Base-by-base conservation (phyloP, 306 rosid species). In the Sindora glabra region DNA sequence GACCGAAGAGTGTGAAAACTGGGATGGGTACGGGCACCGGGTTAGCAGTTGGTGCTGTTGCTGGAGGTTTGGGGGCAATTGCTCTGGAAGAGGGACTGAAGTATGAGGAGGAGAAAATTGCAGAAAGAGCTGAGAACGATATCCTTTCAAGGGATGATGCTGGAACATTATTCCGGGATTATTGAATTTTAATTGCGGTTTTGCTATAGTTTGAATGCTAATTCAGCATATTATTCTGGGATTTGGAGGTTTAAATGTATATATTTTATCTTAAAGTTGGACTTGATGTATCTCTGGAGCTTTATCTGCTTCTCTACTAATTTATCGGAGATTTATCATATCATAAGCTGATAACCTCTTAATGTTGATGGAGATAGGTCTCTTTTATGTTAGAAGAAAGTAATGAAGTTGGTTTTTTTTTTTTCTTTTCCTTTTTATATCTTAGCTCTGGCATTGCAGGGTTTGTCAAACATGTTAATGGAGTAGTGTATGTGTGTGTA, bases 21-120 rank as follows among this genome's bases (percentile, higher is more conserved):
- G n/a, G n/a, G n/a, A 32, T 83, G 79, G 87, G 89, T 16, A 5
- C 76, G 60, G 90, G 90, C 1, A n/a, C 91, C 2, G 91, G 95
- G 46, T 72, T 86, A 8, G 87, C 89, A 6, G 85, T 77, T 16
- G 95, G 91, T 5, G 97, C 95, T 13, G 86, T 71, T 10, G 83
- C 91, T 5, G 95, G 95, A 42, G 79, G 79, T 6, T 6, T 89
- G 46, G 85, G 91, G 5, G 95, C 87, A 17, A 71, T 89, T 37
- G 87, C 91, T 15, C 44, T 89, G 39, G 91, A 84, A 3, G 97
- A 89, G 38, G 89, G 87, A 26, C 67, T 75, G 68, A 77, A 71
- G 62, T 89, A 77, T 37, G 89, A 89, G 62, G 91, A 86, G 67
- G 87, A 79, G 2, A 83, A 76, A 65, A 59, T 86, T 56, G 66